phyloP scores from a whole-genome alignment of 2,329 filamentous ascomycete genomes.

The Thelonectria rubi region DNA sequence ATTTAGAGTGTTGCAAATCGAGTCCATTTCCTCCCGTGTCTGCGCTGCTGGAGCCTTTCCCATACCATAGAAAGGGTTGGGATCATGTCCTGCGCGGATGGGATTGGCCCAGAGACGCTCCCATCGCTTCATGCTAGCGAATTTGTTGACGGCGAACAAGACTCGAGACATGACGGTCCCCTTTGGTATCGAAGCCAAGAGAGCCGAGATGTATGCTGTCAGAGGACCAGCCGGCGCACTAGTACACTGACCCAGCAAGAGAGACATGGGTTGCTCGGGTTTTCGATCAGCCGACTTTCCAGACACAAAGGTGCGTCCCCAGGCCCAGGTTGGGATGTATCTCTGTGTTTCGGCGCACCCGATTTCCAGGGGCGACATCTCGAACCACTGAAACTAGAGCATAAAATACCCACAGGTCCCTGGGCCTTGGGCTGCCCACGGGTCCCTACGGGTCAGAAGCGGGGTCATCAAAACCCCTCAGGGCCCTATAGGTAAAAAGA shows the following conservation, averaged over 20 bases:
- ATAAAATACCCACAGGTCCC: too few species aligned
- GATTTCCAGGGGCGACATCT: conserved; percentile 34
- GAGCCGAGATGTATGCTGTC: conserved; percentile 32
- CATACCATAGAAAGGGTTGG: conserved; percentile 37
- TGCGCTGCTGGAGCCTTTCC: background rate
- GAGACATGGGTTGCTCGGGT: conserved; percentile 34
- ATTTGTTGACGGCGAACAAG: conserved; percentile 10
- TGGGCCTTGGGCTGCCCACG: too few species aligned
- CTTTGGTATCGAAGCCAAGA: conserved; percentile 29
- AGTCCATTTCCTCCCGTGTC: background rate
- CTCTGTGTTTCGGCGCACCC: conserved; percentile 33
- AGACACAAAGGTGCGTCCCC: conserved; percentile 37
- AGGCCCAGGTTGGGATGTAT: conserved; percentile 37
- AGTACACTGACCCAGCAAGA: conserved; percentile 34
- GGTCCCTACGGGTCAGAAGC: too few species aligned
- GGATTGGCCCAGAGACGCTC: conserved; percentile 39
- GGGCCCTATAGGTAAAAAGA: too few species aligned
- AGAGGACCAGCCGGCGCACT: conserved; percentile 35
- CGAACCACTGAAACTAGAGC: too few species aligned
- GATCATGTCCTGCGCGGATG: conserved; percentile 36
- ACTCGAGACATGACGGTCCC: conserved; percentile 30
- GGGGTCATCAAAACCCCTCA: too few species aligned
- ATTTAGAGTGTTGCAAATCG: background rate
- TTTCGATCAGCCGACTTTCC: conserved; percentile 31
- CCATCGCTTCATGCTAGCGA: conserved; percentile 28